These are phyloP conservation scores for Paracoccidioides brasiliensis DNA, from an alignment of 2,329 filamentous ascomycete species.

Conservation along the genomic window DNA sequence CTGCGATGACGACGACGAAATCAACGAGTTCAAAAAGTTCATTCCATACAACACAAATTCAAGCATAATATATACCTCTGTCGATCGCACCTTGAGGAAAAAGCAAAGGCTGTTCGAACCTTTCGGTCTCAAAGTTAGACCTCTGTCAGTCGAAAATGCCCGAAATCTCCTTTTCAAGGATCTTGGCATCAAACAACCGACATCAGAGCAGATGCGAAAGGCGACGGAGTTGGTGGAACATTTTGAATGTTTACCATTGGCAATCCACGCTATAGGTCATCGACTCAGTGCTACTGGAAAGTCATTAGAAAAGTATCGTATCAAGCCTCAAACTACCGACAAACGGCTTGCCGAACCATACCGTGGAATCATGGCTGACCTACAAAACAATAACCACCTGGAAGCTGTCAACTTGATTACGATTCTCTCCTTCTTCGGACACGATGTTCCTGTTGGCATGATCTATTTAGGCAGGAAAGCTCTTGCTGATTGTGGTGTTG, in stretches of 20 bases:
- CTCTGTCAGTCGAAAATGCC: constrained; percentile 45
- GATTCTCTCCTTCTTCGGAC: constrained; percentile 51
- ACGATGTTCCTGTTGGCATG: constrained; percentile 54
- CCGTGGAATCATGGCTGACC: constrained; percentile 36
- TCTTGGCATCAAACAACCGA: constrained; percentile 45
- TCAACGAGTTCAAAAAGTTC: constrained; percentile 41
- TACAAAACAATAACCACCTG: constrained; percentile 26
- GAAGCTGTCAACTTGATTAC: constrained; percentile 53
- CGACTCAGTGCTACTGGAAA: constrained; percentile 49
- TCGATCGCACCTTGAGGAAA: constrained; percentile 45
- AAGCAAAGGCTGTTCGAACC: constrained; percentile 48
- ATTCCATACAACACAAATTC: constrained; percentile 52
- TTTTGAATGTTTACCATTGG: constrained; percentile 52
- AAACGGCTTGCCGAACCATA: constrained; percentile 41
- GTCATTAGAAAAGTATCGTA: constrained; percentile 45
- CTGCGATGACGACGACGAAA: constrained; percentile 43
- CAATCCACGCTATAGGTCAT: constrained; percentile 53
- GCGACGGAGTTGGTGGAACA: constrained; percentile 50
- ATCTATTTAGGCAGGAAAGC: constrained; percentile 39
- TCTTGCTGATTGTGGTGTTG: constrained; percentile 15
- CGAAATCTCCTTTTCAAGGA: constrained; percentile 49
- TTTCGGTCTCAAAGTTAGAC: constrained; percentile 43
- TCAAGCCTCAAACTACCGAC: constrained; percentile 43
- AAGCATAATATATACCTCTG: constrained; percentile 55
- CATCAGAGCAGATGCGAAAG: constrained; percentile 41